Evolutionary conservation across 2,329 filamentous ascomycete genomes (phyloP).

Genomic region (Venturia nashicola): DNA sequence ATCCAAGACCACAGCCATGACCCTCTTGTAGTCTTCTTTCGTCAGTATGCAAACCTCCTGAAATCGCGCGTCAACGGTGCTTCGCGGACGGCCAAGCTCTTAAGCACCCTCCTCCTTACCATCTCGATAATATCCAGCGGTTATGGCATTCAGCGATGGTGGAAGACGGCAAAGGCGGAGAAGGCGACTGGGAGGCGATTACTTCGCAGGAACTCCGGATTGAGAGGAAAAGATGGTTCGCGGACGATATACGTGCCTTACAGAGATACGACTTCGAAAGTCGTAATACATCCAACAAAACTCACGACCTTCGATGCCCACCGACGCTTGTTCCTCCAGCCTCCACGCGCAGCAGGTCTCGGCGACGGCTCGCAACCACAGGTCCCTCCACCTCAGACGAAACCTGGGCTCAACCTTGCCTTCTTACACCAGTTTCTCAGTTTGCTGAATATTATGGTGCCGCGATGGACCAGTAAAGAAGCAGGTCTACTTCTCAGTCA

Average conservation of each 20-base stretch:
- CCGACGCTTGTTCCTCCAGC: constrained; percentile 81
- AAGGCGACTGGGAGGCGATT: constrained; percentile 72
- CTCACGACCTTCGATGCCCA: constrained; percentile 93
- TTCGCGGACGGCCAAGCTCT: constrained; percentile 57
- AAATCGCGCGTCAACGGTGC: constrained; percentile 45
- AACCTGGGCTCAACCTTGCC: constrained; percentile 86
- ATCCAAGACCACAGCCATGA: constrained; percentile 29
- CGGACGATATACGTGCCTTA: constrained; percentile 93
- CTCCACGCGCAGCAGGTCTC: constrained; percentile 69
- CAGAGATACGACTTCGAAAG: constrained; percentile 75
- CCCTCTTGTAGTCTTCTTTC: constrained; percentile 33
- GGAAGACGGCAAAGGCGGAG: constrained; percentile 61
- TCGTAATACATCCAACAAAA: constrained; percentile 83
- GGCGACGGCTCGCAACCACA: constrained; percentile 48
- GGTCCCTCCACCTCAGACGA: constrained; percentile 79
- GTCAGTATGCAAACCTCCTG: constrained; percentile 36
- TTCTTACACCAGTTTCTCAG: constrained; percentile 96
- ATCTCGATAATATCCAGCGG: constrained; percentile 67
- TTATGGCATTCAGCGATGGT: constrained; percentile 69
- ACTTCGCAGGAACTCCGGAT: constrained; percentile 79
- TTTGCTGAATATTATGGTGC: constrained; percentile 94
- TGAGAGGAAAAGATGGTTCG: constrained; percentile 88
- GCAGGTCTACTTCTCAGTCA: constrained; percentile 83
- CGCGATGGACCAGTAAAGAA: constrained; percentile 90
- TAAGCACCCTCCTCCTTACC: constrained; percentile 64